A percentile compares a stretch with the other conserved stretches of the same genome.
Conservation (phyloP, 1,284 basidiomycete species). For the Fomitopsis palustris region DNA sequence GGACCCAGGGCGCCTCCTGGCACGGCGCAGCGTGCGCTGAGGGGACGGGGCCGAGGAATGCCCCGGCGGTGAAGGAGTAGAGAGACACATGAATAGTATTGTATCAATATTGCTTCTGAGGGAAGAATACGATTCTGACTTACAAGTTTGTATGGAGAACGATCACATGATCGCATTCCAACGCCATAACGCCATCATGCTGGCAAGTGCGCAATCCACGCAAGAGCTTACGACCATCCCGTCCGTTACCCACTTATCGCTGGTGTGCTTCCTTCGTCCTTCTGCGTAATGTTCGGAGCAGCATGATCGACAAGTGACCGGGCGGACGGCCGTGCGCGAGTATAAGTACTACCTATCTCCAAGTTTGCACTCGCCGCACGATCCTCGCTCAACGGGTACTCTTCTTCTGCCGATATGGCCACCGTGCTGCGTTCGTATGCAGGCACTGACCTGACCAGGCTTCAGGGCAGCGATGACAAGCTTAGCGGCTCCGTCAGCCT, state of each 20-base stretch:
- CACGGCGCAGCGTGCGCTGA: constrained; percentile 76
- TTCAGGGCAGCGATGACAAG: constrained; percentile 3
- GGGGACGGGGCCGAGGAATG: constrained; percentile 80
- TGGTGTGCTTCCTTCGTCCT: not conserved
- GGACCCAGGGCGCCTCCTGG: constrained; percentile 86
- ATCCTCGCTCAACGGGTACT: not conserved
- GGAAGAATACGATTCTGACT: not conserved
- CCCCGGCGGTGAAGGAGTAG: constrained; percentile 49
- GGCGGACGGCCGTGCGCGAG: not conserved
- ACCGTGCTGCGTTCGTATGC: not conserved
- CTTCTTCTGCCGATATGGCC: constrained; percentile 3
- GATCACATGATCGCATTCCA: constrained; percentile 8
- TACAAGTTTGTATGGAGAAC: not conserved
- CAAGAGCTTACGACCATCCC: constrained; percentile 14
- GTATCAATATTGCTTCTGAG: constrained; percentile 16
- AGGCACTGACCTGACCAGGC: constrained; percentile 1
- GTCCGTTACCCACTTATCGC: not conserved
- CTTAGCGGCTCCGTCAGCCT: constrained; percentile 18
- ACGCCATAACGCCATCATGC: constrained; percentile 25
- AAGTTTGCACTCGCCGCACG: not conserved
- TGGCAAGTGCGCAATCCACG: constrained; percentile 24
- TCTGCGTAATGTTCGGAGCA: constrained; percentile 5
- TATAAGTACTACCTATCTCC: not conserved
- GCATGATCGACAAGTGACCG: not conserved
- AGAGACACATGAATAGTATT: constrained; percentile 20